Conservation (phyloP, 352 stramenopile species). For the Globisporangium cystogenes region DNA sequence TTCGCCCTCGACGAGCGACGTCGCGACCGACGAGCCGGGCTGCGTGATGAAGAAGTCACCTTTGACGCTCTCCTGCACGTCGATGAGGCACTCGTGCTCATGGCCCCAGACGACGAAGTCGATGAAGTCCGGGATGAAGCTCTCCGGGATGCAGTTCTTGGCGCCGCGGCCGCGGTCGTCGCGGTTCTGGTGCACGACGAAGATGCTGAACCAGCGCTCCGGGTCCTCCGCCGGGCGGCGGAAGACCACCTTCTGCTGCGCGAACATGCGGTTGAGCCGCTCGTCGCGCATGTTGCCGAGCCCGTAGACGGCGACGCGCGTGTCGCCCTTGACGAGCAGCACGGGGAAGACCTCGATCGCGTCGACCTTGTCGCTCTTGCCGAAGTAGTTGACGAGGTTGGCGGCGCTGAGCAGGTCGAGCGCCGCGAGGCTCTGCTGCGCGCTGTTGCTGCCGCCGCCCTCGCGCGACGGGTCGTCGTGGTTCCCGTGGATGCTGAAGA, state of each 20-base stretch:
- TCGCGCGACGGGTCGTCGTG: slow-evolving; percentile 98
- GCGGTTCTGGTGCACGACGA: slow-evolving; percentile 99
- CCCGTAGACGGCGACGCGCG: slow-evolving; percentile 96
- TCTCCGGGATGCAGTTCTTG: slow-evolving; percentile 98
- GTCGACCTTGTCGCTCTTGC: slow-evolving; percentile 90
- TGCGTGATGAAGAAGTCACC: slow-evolving; percentile 97
- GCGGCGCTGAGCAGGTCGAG: slow-evolving; percentile 93
- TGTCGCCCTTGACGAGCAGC: slow-evolving; percentile 94
- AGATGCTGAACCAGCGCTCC: slow-evolving; percentile 96
- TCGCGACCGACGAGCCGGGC: slow-evolving; percentile 95
- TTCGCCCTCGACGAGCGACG: slow-evolving; percentile 90
- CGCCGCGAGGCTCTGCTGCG: slow-evolving; percentile 86
- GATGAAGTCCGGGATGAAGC: slow-evolving; percentile 98
- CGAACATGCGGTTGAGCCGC: slow-evolving; percentile 97
- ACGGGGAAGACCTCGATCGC: slow-evolving; percentile 95
- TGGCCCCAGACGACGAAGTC: slow-evolving; percentile 97
- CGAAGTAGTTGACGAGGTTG: slow-evolving; percentile 99
- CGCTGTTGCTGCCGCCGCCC: slow-evolving; percentile 34
- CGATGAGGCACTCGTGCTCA: slow-evolving; percentile 97
- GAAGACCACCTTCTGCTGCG: slow-evolving; percentile 94
- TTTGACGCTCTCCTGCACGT: slow-evolving; percentile 91
- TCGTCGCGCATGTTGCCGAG: slow-evolving; percentile 98
- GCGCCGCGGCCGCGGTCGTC: slow-evolving; percentile 87
- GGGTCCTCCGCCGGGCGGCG: slow-evolving; percentile 72
- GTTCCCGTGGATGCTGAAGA: slow-evolving; percentile 99